Conservation (phyloP, 306 rosid genomes). For the Citrullus colocynthis region DNA sequence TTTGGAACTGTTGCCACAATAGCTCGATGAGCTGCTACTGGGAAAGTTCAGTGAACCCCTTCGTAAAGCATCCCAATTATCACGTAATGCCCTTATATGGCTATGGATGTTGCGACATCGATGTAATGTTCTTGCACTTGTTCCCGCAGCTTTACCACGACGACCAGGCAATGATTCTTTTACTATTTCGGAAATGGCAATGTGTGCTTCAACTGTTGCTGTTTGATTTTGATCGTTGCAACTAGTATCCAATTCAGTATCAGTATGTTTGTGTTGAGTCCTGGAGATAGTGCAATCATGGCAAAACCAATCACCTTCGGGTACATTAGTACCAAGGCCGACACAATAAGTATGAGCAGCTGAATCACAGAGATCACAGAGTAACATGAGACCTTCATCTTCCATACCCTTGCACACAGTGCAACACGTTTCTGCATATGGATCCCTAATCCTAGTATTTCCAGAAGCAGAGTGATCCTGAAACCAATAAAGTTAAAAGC, state of each 20-base stretch:
- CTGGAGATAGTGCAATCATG: constrained; percentile 36
- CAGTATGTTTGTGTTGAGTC: constrained; percentile 13
- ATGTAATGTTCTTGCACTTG: constrained; percentile 29
- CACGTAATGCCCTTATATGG: constrained; percentile 35
- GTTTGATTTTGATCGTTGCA: constrained; percentile 10
- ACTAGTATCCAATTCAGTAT: constrained; percentile 7
- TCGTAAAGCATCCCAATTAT: constrained; percentile 58
- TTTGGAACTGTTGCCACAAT: constrained; percentile 19
- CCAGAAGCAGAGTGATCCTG: constrained; percentile 37
- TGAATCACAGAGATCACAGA: constrained; percentile 62
- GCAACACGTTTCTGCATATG: constrained; percentile 36
- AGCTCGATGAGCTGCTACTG: constrained; percentile 20
- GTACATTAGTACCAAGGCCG: constrained; percentile 58
- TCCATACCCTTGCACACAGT: constrained; percentile 25
- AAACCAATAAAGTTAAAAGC: background rate
- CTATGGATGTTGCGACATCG: constrained; percentile 32
- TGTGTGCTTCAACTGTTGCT: constrained; percentile 7
- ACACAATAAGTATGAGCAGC: constrained; percentile 72
- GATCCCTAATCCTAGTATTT: constrained; percentile 25
- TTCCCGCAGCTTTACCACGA: background rate
- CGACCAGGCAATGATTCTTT: constrained; percentile 9
- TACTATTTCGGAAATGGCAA: constrained; percentile 17
- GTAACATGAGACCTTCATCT: constrained; percentile 46
- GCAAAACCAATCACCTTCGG: constrained; percentile 92
- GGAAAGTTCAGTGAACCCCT: constrained; percentile 47